Evolutionary conservation across 768 basidiomycete genomes (phyloP).

Genomic region (Lepiota brunneoincarnata): DNA sequence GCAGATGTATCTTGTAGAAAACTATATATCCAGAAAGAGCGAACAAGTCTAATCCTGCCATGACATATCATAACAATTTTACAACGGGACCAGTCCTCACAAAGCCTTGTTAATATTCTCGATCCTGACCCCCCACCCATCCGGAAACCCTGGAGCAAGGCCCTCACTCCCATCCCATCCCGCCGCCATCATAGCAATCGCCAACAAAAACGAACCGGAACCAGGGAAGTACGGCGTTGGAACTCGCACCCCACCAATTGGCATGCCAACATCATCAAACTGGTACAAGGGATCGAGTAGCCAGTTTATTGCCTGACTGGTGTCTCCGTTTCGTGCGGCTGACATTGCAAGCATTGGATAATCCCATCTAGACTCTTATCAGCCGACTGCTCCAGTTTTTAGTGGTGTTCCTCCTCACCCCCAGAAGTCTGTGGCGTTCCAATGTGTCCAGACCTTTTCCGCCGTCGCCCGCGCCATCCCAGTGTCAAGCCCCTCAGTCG

Average conservation of each 20-base stretch:
- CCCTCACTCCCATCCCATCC: constrained; percentile 47
- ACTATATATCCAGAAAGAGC: background rate
- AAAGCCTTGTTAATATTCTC: constrained; percentile 22
- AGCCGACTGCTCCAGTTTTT: background rate
- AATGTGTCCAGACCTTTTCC: constrained; percentile 50
- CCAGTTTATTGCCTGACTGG: constrained; percentile 51
- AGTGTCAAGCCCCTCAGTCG: constrained; percentile 43
- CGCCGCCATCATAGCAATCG: constrained; percentile 54
- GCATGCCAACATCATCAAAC: constrained; percentile 64
- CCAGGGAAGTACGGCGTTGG: constrained; percentile 63
- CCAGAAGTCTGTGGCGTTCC: constrained; percentile 56
- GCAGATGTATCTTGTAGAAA: constrained; percentile 39
- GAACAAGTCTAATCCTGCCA: background rate
- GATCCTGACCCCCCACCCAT: constrained; percentile 25
- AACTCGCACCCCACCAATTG: constrained; percentile 49
- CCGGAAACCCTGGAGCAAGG: constrained; percentile 27
- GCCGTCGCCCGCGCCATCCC: constrained; percentile 46
- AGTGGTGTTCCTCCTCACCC: constrained; percentile 32
- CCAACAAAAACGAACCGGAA: constrained; percentile 47
- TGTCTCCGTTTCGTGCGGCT: constrained; percentile 50
- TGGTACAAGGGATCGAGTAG: constrained; percentile 50
- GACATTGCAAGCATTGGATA: constrained; percentile 65
- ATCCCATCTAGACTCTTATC: constrained; percentile 44
- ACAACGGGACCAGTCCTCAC: constrained; percentile 3
- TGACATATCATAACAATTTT: background rate